Conservation (phyloP, 257 asterid species). For the Craterostigma plantagineum region DNA sequence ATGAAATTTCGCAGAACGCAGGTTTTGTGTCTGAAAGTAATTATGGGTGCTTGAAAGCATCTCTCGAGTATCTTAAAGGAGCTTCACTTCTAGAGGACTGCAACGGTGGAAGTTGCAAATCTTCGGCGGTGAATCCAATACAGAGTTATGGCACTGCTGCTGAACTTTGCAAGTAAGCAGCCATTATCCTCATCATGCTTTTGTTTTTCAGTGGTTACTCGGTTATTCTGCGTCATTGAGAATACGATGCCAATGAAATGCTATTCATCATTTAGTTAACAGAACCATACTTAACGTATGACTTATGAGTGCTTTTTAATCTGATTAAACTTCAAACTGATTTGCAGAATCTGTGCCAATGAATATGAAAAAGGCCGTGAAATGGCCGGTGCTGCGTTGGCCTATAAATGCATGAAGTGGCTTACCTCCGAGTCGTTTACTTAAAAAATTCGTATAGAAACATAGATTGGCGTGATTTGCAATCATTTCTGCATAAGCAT, state of each 20-base stretch:
- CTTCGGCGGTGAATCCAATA: slow-evolving; percentile 39
- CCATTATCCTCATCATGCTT: background rate
- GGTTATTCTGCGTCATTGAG: too few species aligned
- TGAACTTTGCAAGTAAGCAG: slow-evolving; percentile 65
- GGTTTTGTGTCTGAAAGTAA: slow-evolving; percentile 68
- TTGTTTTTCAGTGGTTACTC: background rate
- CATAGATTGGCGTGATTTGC: slow-evolving; percentile 43
- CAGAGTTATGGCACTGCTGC: slow-evolving; percentile 56
- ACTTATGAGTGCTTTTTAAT: slow-evolving; percentile 32
- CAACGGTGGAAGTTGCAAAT: slow-evolving; percentile 30
- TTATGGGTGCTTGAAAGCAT: slow-evolving; percentile 61
- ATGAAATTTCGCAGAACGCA: slow-evolving; percentile 35
- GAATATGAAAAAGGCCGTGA: slow-evolving; percentile 57
- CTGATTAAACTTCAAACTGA: slow-evolving; percentile 11
- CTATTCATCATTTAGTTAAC: slow-evolving; percentile 8
- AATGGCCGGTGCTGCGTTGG: slow-evolving; percentile 67
- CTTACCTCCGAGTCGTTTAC: slow-evolving; percentile 53
- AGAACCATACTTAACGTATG: slow-evolving; percentile 43
- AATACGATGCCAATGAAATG: background rate
- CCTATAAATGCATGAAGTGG: slow-evolving; percentile 84
- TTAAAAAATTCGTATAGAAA: slow-evolving; percentile 36
- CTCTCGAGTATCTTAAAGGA: slow-evolving; percentile 60
- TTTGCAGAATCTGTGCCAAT: slow-evolving; percentile 60
- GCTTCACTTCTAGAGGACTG: slow-evolving; percentile 70
- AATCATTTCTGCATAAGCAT: slow-evolving; percentile 31